Percentiles rank a stretch among this genome's conserved stretches.
Conservation (phyloP, 2,329 filamentous ascomycete genomes). For the Dactylellina leptospora region DNA sequence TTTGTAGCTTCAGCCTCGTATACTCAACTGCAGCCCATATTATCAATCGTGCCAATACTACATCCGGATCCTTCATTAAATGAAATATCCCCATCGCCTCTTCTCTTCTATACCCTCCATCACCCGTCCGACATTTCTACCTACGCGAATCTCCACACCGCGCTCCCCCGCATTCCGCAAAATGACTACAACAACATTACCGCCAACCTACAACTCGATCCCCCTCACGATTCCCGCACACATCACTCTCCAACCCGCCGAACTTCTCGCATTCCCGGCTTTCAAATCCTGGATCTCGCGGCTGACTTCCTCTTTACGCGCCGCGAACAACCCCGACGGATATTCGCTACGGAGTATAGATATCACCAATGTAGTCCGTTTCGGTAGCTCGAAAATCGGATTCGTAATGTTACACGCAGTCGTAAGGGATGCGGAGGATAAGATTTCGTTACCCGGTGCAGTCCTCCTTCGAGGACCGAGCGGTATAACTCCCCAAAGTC, state of each 20-base stretch:
- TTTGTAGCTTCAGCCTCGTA: too few species aligned
- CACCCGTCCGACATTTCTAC: not conserved
- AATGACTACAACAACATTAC: slow-evolving; percentile 30
- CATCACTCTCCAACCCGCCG: slow-evolving; percentile 5
- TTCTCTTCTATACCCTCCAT: not conserved
- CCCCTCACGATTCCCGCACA: slow-evolving; percentile 30
- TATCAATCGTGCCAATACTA: not conserved
- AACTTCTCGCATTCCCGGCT: slow-evolving; percentile 39
- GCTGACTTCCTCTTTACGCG: slow-evolving; percentile 20
- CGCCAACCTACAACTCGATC: slow-evolving; percentile 15
- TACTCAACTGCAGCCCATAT: not conserved
- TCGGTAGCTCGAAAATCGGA: slow-evolving; percentile 60
- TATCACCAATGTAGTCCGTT: slow-evolving; percentile 41
- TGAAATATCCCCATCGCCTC: slow-evolving; percentile 1
- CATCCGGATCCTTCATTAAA: not conserved
- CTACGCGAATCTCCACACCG: not conserved
- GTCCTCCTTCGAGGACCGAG: slow-evolving; percentile 70
- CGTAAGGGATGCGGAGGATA: slow-evolving; percentile 64
- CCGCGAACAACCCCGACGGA: slow-evolving; percentile 45
- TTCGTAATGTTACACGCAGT: slow-evolving; percentile 68
- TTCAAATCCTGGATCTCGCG: slow-evolving; percentile 51
- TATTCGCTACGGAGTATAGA: slow-evolving; percentile 26
- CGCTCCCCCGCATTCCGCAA: not conserved
- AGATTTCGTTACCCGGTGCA: slow-evolving; percentile 65
- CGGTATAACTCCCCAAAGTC: slow-evolving; percentile 59